Evolutionary conservation across 2,329 filamentous ascomycete genomes (phyloP).

Genomic region (Tolypocladium pustulatum): DNA sequence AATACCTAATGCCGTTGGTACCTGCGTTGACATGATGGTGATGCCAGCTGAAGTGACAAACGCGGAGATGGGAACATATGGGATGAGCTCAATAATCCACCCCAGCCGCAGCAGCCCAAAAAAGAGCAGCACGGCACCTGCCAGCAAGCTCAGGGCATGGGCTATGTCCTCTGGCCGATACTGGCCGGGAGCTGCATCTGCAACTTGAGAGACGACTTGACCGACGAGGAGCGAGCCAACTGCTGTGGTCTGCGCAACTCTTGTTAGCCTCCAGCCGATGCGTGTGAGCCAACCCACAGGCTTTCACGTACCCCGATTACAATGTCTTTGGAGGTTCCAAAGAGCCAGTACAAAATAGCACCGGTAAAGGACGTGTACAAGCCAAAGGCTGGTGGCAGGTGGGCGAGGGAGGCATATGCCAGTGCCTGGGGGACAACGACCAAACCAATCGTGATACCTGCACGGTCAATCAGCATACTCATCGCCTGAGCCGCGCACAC

Average conservation of each 20-base stretch:
- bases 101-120: slow-evolving; percentile 36
- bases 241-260: slow-evolving; percentile 38
- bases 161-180: slow-evolving; percentile 30
- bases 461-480: background rate
- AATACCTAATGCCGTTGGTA: slow-evolving; percentile 33
- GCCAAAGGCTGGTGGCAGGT: slow-evolving; percentile 58
- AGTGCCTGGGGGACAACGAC: slow-evolving; percentile 73
- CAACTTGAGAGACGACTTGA: slow-evolving; percentile 29
- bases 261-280: background rate
- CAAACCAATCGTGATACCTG: slow-evolving; percentile 40
- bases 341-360: slow-evolving; percentile 71
- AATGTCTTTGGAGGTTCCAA: slow-evolving; percentile 77
- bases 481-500: background rate
- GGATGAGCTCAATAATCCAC: slow-evolving; percentile 41
- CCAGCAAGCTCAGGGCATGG: slow-evolving; percentile 32
- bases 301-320: slow-evolving; percentile 51
- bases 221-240: slow-evolving; percentile 41
- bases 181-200: slow-evolving; percentile 19
- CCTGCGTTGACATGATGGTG: slow-evolving; percentile 37
- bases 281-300: background rate
- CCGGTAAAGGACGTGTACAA: slow-evolving; percentile 78
- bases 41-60: slow-evolving; percentile 42
- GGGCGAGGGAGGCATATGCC: slow-evolving; percentile 66
- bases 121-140: slow-evolving; percentile 30
- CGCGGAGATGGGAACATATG: slow-evolving; percentile 36